Conservation (phyloP, 495 filamentous ascomycete species). For the Neurospora terricola region DNA sequence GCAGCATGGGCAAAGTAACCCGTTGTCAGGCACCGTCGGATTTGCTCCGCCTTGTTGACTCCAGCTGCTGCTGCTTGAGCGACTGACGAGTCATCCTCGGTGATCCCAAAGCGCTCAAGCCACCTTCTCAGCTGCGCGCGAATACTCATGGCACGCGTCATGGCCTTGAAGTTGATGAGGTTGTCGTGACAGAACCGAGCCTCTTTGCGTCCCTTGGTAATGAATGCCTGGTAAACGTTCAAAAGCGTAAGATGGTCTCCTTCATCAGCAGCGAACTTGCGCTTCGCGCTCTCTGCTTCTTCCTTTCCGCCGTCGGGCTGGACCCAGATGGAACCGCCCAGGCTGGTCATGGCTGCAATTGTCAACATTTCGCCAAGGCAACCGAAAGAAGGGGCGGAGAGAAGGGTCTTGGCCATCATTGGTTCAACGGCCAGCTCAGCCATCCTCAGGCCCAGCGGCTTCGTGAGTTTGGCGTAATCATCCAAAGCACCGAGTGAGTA, state of each 20-base stretch:
- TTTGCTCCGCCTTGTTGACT: conserved; percentile 51
- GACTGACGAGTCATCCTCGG: conserved; percentile 45
- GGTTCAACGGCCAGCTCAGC: conserved; percentile 91
- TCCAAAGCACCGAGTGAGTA: conserved; percentile 86
- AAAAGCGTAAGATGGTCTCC: conserved; percentile 91
- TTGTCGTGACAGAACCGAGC: conserved; percentile 81
- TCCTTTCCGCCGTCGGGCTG: conserved; percentile 69
- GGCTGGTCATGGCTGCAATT: conserved; percentile 90
- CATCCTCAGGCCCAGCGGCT: conserved; percentile 79
- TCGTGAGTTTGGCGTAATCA: conserved; percentile 83
- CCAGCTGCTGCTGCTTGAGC: conserved; percentile 7
- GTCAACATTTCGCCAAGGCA: conserved; percentile 80
- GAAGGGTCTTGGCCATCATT: conserved; percentile 89
- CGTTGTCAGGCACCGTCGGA: conserved; percentile 76
- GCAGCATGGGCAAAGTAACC: conserved; percentile 96
- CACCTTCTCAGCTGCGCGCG: conserved; percentile 78
- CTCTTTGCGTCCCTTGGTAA: conserved; percentile 78
- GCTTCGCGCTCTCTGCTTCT: conserved; percentile 55
- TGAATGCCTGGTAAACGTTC: conserved; percentile 87
- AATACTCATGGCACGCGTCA: conserved; percentile 77
- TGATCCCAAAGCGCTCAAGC: conserved; percentile 74
- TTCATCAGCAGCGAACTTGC: conserved; percentile 87
- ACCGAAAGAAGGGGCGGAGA: conserved; percentile 63
- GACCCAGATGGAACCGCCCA: conserved; percentile 74
- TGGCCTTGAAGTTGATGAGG: conserved; percentile 71